phyloP scores from a whole-genome alignment of 179 eudicot genomes.

The Drosera spatulata region DNA sequence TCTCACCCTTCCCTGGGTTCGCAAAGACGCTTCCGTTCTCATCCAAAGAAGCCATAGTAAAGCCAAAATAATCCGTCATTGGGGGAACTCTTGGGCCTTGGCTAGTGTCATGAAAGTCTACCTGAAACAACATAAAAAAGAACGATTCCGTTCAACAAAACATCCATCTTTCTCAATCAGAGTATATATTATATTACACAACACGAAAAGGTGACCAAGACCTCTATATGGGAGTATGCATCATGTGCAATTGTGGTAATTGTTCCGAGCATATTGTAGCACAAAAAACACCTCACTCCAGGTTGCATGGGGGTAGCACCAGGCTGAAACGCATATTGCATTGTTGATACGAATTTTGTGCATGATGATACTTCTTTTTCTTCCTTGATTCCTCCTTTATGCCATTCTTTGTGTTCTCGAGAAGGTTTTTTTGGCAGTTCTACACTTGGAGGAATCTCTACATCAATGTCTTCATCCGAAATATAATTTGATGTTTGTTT shows the following conservation, averaged over 20 bases:
- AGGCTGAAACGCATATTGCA: constrained; percentile 95
- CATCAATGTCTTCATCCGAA: constrained; percentile 37
- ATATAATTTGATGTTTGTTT: constrained; percentile 43
- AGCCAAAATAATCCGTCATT: constrained; percentile 97
- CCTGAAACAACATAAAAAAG: constrained; percentile 32
- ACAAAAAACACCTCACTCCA: constrained; percentile 71
- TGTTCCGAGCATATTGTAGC: constrained; percentile 90
- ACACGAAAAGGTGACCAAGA: constrained; percentile 4
- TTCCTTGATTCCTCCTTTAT: constrained; percentile 25
- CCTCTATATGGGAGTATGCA: constrained; percentile 91
- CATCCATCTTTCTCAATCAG: no score
- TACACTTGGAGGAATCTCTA: constrained; percentile 29
- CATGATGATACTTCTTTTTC: constrained; percentile 11
- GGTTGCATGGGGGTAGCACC: constrained; percentile 81
- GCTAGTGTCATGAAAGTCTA: constrained; percentile 96
- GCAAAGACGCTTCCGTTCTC: constrained; percentile 94
- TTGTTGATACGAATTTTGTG: constrained; percentile 19
- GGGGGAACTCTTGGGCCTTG: constrained; percentile 94
- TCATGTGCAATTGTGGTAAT: constrained; percentile 84
- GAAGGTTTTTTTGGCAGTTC: constrained; percentile 45
- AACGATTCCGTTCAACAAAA: no score
- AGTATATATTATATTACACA: no score
- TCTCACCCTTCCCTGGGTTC: constrained; percentile 83
- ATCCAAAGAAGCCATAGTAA: constrained; percentile 90
- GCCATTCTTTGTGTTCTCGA: constrained; percentile 30